Conservation (phyloP, 2,329 filamentous ascomycete species). For the Aspergillus sp. region DNA sequence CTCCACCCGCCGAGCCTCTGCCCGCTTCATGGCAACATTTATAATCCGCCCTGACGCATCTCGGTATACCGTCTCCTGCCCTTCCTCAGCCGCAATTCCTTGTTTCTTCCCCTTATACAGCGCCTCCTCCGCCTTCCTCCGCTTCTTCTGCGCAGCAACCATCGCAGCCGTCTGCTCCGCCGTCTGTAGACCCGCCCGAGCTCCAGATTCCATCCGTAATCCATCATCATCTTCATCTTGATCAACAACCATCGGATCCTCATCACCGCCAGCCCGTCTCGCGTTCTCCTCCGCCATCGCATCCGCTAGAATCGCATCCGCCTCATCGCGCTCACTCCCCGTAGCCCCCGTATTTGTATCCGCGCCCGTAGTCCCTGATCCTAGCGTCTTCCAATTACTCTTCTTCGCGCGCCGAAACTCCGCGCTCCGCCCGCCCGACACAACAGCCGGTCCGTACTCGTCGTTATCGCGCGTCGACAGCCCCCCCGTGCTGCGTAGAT, state of each 20-base stretch:
- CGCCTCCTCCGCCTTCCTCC: slow-evolving; percentile 48
- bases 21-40: slow-evolving; percentile 86
- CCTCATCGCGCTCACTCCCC: slow-evolving; percentile 58
- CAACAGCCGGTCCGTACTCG: slow-evolving; percentile 36
- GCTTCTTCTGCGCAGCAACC: slow-evolving; percentile 64
- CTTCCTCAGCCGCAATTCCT: slow-evolving; percentile 46
- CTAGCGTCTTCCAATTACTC: slow-evolving; percentile 73
- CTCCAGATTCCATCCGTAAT: slow-evolving; percentile 82
- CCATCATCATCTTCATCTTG: slow-evolving; percentile 35
- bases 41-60: slow-evolving; percentile 94
- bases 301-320: slow-evolving; percentile 74
- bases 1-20: slow-evolving; percentile 77
- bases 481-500: slow-evolving; percentile 31
- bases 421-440: slow-evolving; percentile 28
- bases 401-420: slow-evolving; percentile 74
- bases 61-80: slow-evolving; percentile 84
- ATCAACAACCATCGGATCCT: slow-evolving; percentile 48
- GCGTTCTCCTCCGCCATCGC: slow-evolving; percentile 67
- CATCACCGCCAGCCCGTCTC: slow-evolving; percentile 51
- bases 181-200: slow-evolving; percentile 81
- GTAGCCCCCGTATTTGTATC: slow-evolving; percentile 28
- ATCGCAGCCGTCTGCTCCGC: slow-evolving; percentile 73
- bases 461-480: slow-evolving; percentile 29
- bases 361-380: background rate
- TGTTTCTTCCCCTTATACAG: slow-evolving; percentile 36